phyloP scores from a whole-genome alignment of 805 yeast species.

The Ogataea pilisensis region DNA sequence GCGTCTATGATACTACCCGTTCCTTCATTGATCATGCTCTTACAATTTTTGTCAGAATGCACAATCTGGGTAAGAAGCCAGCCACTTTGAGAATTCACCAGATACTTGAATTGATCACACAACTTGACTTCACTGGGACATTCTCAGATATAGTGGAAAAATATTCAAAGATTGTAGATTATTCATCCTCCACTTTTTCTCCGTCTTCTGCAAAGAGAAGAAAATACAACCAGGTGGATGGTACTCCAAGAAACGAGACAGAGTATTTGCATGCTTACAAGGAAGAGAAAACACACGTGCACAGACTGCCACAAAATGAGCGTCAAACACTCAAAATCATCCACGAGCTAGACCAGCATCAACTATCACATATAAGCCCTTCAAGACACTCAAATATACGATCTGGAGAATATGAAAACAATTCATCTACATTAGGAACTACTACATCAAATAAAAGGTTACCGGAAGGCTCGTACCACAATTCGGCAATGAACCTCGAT shows the following conservation, averaged over 20 bases:
- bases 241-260: not conserved
- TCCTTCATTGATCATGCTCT: slow-evolving; percentile 67
- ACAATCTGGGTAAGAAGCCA: slow-evolving; percentile 62
- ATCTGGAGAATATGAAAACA: not conserved
- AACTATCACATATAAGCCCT: not conserved
- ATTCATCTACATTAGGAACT: no score
- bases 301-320: not conserved
- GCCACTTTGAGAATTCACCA: slow-evolving; percentile 66
- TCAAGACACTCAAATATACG: not conserved
- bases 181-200: not conserved
- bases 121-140: slow-evolving; percentile 4
- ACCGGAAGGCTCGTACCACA: no score
- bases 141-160: slow-evolving; percentile 5
- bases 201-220: not conserved
- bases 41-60: slow-evolving; percentile 57
- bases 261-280: not conserved
- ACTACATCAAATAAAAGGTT: no score
- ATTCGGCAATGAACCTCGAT: no score
- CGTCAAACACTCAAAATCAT: not conserved
- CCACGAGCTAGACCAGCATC: not conserved
- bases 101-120: slow-evolving; percentile 30
- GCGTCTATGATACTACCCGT: slow-evolving; percentile 66
- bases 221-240: not conserved
- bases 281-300: not conserved
- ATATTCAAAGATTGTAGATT: not conserved